Evolutionary conservation across 1,139 yeast genomes (phyloP), one percentile per base, ranked within the genome.

Genomic region (Wickerhamomyces sp.): DNA sequence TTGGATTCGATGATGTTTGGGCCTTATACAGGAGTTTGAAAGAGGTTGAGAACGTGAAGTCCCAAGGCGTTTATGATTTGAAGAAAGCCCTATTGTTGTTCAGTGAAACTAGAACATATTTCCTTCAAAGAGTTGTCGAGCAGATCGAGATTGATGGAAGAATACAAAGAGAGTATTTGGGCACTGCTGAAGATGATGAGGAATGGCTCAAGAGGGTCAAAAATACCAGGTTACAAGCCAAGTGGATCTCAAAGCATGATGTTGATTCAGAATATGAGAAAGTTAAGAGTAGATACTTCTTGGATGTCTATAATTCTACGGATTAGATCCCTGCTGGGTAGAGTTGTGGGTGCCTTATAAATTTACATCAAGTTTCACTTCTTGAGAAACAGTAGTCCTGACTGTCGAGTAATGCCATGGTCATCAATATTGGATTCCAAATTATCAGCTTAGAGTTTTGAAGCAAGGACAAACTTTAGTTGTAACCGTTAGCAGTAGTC

Each of bases 1-100:
- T 49, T 14, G 52, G 50, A 2, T 49, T 46, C 37, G 52, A 49
- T 41, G 52, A 49, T 36, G 52, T 49, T 26, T 49, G 48, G 48
- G 50, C 52, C 10, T 18, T 49, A 8, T 46, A 42, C 23, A 36
- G 31, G 31, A 38, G 46, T 27, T 29, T 48, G 13, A 6, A 15
- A 13, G 51, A 48, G 29, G 40, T 43, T 10, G n/a, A 36, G 5
- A 18, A 32, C 9, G 18, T 33, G 23, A 37, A 31, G 7, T 8
- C 14, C 10, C 37, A 34, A 8, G 41, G 36, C 1, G 11, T 7
- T 15, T 45, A 49, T 35, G 23, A 45, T 29, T 26, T 49, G 15
- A 39, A 45, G 10, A 45, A 42, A 14, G 45, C 50, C 1, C 42
- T 49, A 33, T 33, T 44, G 7, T 33, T 49, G n/a, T 49, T 46